These are phyloP conservation scores for Xerocomus potaroensis DNA, from an alignment of 768 basidiomycete genomes.

Conservation along the genomic window DNA sequence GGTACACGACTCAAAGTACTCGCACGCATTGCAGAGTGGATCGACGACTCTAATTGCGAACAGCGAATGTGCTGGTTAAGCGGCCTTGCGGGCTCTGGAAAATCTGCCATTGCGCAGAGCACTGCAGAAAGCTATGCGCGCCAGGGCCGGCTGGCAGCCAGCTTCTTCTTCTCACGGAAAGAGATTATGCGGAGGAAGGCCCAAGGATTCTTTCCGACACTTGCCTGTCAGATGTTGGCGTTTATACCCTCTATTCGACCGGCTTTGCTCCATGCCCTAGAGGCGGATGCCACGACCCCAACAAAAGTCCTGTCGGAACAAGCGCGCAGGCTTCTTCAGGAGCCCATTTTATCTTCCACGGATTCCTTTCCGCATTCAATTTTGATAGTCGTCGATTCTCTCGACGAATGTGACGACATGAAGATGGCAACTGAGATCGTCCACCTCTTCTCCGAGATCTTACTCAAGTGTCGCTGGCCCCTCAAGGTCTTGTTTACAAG, in stretches of 20 bases:
- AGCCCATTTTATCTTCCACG: conserved; percentile 13
- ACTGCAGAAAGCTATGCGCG: conserved; percentile 21
- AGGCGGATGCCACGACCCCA: conserved; percentile 19
- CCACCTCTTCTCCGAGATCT: conserved; percentile 16
- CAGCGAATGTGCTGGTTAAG: conserved; percentile 21
- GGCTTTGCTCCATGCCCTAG: conserved; percentile 16
- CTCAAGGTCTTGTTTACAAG: conserved; percentile 26
- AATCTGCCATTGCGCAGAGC: conserved; percentile 28
- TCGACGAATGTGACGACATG: conserved; percentile 23
- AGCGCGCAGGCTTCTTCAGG: conserved; percentile 19
- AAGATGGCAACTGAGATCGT: conserved; percentile 23
- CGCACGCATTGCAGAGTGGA: conserved; percentile 11
- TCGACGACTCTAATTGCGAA: conserved; percentile 4
- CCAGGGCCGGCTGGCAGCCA: conserved; percentile 26
- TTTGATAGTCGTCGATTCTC: conserved; percentile 21
- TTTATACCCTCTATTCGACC: conserved; percentile 13
- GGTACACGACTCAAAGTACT: conserved; percentile 18
- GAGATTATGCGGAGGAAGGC: conserved; percentile 20
- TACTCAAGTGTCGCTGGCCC: conserved; percentile 16
- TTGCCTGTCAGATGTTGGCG: conserved; percentile 30
- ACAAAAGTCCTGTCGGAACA: conserved; percentile 24
- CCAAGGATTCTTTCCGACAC: conserved; percentile 26
- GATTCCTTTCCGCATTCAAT: conserved; percentile 10
- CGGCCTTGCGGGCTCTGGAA: conserved; percentile 21
- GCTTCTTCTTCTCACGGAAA: conserved; percentile 33